Evolutionary conservation across 2,329 filamentous ascomycete genomes (phyloP).

Genomic region (Penicillium paneum): DNA sequence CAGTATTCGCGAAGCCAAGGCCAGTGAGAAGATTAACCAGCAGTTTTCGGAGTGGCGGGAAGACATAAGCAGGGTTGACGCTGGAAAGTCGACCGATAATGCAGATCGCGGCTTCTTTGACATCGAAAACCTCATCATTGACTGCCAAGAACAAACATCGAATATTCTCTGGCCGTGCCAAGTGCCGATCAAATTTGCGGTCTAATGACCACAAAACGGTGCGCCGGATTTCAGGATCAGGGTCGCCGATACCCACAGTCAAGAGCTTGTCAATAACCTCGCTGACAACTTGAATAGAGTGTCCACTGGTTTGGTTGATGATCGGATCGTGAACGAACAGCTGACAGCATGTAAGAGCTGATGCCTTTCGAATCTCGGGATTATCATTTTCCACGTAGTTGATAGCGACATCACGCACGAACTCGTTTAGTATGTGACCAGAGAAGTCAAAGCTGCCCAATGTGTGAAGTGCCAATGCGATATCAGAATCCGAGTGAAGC

Average conservation of each 20-base stretch:
- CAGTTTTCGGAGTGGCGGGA: constrained; percentile 89
- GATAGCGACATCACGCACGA: constrained; percentile 95
- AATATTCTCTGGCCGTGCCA: constrained; percentile 98
- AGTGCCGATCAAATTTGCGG: constrained; percentile 87
- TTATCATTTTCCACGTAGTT: constrained; percentile 98
- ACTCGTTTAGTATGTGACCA: constrained; percentile 90
- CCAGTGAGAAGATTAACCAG: constrained; percentile 95
- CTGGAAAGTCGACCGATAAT: constrained; percentile 91
- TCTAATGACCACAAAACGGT: constrained; percentile 89
- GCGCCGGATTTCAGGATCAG: constrained; percentile 79
- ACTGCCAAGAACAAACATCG: constrained; percentile 91
- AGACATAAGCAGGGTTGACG: constrained; percentile 94
- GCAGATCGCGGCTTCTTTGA: constrained; percentile 89
- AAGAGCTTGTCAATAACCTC: constrained; percentile 97
- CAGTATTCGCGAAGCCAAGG: constrained; percentile 90
- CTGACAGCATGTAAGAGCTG: constrained; percentile 94
- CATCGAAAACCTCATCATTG: constrained; percentile 90
- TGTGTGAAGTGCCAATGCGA: constrained; percentile 89
- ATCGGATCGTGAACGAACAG: constrained; percentile 96
- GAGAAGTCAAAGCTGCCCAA: constrained; percentile 97
- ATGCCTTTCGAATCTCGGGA: constrained; percentile 86
- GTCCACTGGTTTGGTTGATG: constrained; percentile 94
- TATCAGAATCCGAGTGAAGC: constrained; percentile 80
- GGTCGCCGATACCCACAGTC: constrained; percentile 90
- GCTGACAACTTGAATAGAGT: constrained; percentile 93